Evolutionary conservation across 306 rosid species (phyloP), one percentile per base, ranked within the genome.

Genomic region (Ziziphus jujuba): DNA sequence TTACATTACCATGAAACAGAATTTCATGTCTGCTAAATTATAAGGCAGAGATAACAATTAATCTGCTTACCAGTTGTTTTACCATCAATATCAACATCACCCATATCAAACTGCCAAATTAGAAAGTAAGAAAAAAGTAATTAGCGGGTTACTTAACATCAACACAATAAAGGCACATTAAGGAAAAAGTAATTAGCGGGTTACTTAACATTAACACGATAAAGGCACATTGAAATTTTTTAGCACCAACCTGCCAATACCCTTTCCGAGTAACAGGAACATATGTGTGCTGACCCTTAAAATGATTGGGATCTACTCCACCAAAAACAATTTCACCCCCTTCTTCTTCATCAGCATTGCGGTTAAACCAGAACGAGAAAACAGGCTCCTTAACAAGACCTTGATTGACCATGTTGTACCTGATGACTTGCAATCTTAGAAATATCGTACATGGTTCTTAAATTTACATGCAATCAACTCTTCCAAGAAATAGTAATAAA

Each of bases 231-330:
- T 20, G n/a, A 21, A 73, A 24, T 11, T 67, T 40, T 4, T 13
- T 33, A 57, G 31, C 50, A 77, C 85, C 50, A 77, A 89, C 97
- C 97, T 91, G 95, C 97, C 96, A 91, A 74, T 91, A 91, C 40
- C 96, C 96, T 53, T 91, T 79, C 59, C 68, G 78, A 0, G 95
- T 80, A 69, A 91, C 82, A 17, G 98, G 98, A 63, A 84, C 96
- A 75, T 83, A 91, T 50, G 98, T 87, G 73, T 89, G 98, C 50
- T 89, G 81, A 56, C 98, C 96, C 72, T 62, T 79, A 69, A 63
- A 84, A 70, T 85, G 98, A 63, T 84, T 28, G 22, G 84, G 73
- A 63, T 84, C 89, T 33, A 81, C 82, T 47, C 89, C 89, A 60
- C 88, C 88, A 67, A 84, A 84, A 22, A 84, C 81, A 67, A 84